Evolutionary conservation across 2,329 filamentous ascomycete species (phyloP), one percentile per base, ranked within the genome.

Genomic region (Bisporella sp.): DNA sequence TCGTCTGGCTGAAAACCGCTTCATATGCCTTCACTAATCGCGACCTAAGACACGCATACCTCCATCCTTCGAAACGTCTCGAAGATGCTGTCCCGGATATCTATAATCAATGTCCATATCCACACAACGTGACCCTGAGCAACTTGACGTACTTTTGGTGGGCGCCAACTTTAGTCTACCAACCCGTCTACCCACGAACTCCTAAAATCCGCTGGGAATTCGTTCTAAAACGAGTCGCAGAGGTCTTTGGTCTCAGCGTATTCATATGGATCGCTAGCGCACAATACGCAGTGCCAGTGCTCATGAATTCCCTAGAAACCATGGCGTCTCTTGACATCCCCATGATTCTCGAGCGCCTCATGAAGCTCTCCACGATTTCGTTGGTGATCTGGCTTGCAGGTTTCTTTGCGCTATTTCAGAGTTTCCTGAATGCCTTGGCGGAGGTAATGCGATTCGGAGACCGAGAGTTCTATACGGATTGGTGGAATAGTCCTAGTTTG

Each of bases 141-240:
- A 99, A 97, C 65, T 73, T 99, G 30, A 81, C 81, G 51, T 99
- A 97, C 71, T 99, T 99, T 68, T 97, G 93, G 92, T 92, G 91
- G 84, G 93, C 92, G 0, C 93, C 93, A 0, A 99, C 93, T 0
- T 77, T 99, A 47, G 86, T 97, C 42, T 99, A 99, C 67, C 93
- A 99, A 71, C 93, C 93, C 1, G 89, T 93, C 11, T 99, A 99
- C 67, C 93, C 93, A 21, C 86, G 91, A 41, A 90, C 88, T 5
- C 73, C 81, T 6, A 79, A 77, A 50, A 88, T 96, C 59, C 80
- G 93, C 55, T 96, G 91, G 90, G 67, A 79, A 4, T 99, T 96
- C 65, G 89, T 97, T 39, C 72, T 79, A 51, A 96, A 96, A 71
- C 82, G 93, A 12, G 66, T 92, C 42, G 79, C 78, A 45, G 93